Percentiles rank a stretch among this genome's conserved stretches.
Evolutionary conservation across 257 asterid species (phyloP).

Genomic region (Lithospermum erythrorhizon): DNA sequence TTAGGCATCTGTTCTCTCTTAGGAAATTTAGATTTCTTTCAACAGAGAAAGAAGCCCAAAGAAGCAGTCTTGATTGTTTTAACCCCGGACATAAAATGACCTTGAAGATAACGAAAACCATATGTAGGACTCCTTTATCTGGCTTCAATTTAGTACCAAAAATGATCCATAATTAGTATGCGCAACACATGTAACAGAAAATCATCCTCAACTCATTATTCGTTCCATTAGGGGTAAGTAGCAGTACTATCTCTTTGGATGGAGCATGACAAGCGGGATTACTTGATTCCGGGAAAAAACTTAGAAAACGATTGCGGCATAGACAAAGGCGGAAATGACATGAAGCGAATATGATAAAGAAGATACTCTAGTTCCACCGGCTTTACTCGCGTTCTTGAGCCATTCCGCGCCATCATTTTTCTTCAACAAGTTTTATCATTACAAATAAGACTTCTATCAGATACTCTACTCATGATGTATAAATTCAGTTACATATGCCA

Average conservation of each 20-base stretch:
- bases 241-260: constrained; percentile 48
- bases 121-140: not conserved
- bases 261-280: constrained; percentile 29
- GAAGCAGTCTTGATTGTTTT: too few relatives aligned
- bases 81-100: too few relatives aligned
- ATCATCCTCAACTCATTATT: too few relatives aligned
- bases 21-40: too few relatives aligned
- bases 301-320: constrained; percentile 48
- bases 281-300: constrained; percentile 45
- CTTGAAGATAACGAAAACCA: not conserved
- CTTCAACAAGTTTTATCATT: not conserved
- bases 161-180: not conserved
- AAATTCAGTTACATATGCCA: too few relatives aligned
- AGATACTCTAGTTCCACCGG: not conserved
- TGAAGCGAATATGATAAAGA: constrained; percentile 26
- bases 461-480: not conserved
- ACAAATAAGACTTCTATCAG: not conserved
- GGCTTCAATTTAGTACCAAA: not conserved
- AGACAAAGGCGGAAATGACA: constrained; percentile 30
- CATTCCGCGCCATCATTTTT: too few relatives aligned
- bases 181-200: not conserved
- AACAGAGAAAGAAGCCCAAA: too few relatives aligned
- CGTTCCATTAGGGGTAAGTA: not conserved
- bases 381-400: not conserved
- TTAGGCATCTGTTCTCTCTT: not conserved